These are phyloP conservation scores for Sphaerobolus stellatus DNA, from an alignment of 1,284 basidiomycete species.

Conservation along the genomic window DNA sequence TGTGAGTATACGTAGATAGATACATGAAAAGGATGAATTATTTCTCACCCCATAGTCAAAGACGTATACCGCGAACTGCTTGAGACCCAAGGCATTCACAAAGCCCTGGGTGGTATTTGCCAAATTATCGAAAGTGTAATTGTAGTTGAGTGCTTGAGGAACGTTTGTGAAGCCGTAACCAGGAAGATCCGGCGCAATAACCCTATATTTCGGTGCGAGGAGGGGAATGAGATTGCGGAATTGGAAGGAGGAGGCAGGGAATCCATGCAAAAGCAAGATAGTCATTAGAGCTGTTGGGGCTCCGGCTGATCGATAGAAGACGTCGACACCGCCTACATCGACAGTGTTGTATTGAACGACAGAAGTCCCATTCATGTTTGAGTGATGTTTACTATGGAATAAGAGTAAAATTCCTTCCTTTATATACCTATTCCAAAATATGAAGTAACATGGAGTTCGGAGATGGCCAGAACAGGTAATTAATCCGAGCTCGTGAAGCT, in stretches of 20 bases:
- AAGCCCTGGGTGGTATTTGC: conserved; percentile 40
- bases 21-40: conserved; percentile 37
- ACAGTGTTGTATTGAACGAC: too few relatives aligned
- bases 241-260: conserved; percentile 47
- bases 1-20: background rate
- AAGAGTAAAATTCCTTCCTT: too few relatives aligned
- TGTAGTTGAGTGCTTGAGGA: conserved; percentile 34
- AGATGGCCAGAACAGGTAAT: too few relatives aligned
- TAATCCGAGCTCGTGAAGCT: too few relatives aligned
- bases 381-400: too few relatives aligned
- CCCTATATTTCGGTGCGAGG: conserved; percentile 41
- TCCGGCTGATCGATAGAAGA: conserved; percentile 47
- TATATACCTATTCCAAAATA: too few relatives aligned
- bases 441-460: too few relatives aligned
- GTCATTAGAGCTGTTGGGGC: conserved; percentile 29
- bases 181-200: conserved; percentile 50
- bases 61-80: conserved; percentile 43
- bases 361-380: too few relatives aligned
- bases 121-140: conserved; percentile 43
- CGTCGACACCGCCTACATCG: conserved; percentile 34
- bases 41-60: conserved; percentile 48
- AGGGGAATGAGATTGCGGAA: conserved; percentile 47
- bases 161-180: conserved; percentile 49
- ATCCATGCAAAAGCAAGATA: conserved; percentile 49
- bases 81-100: conserved; percentile 39